Evolutionary conservation across 305 asterid species (phyloP), one percentile per base, ranked within the genome.

Genomic region (Fraxinus nigra): DNA sequence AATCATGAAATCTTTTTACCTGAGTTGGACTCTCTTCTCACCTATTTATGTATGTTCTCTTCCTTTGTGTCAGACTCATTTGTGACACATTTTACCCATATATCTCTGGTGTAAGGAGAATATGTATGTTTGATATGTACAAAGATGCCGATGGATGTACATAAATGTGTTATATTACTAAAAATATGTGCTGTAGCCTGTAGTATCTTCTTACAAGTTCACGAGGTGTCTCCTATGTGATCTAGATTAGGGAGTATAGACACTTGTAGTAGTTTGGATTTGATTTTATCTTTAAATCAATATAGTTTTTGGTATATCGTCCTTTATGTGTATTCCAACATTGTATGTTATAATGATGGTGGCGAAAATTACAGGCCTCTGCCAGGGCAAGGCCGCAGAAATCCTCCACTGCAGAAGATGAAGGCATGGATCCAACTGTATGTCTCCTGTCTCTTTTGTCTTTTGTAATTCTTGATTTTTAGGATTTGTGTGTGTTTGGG

Each of bases 341-440:
- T 78, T n/a, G 20, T 51, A 9, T 76, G 46, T n/a, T 54, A 7
- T 82, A 51, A 80, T 35, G 24, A 61, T 73, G 34, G 6, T 73
- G 61, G 35, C 26, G 11, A 59, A 7, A 8, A 32, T 76, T 79
- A 30, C 90, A 89, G 95, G 88, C 91, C 78, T 85, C 91, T 56
- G 84, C 89, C 54, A 84, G 84, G 84, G 70, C 82, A 40, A 85
- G 83, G 78, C 40, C 90, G 34, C 90, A 85, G 84, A 91, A 83
- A 87, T 1, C 90, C 40, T 85, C 91, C 67, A 92, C 89, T 38
- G 93, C 92, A 72, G 98, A 91, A 56, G 98, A 95, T 51, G 99
- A 95, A 74, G 91, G 90, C 75, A 87, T 93, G 92, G 97, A 93
- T 83, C 98, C 99, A 28, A 94, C 95, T 81, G 99, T 93, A 81